Evolutionary conservation across 169 alveolate genomes (phyloP), one percentile per base, ranked within the genome.

Genomic region (Plasmodium malariae): DNA sequence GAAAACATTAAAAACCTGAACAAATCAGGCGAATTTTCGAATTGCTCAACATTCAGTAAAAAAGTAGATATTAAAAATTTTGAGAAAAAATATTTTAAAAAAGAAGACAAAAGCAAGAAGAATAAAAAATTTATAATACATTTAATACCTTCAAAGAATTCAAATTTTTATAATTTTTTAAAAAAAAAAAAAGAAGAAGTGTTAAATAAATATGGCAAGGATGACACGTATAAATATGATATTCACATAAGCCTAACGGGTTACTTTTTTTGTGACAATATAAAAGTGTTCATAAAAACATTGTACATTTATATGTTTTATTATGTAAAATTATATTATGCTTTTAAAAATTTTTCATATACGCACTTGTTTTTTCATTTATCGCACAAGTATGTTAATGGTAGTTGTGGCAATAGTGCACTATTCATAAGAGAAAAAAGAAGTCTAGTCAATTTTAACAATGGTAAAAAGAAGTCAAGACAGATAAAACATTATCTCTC

Each of bases 211-310:
- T 85, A 69, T 55, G 91, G 91, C 12, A 24, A 30, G 0, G 91
- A 85, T 37, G 91, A 85, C 24, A 85, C 91, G 4, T 85, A 85
- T 60, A 68, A 68, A 55, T 85, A 85, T 51, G 91, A 85, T 37
- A 34, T 59, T n/a, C 91, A 85, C 57, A 85, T 85, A 54, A 85
- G 91, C 54, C 54, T 85, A 24, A 85, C 91, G 2, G 91, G 91
- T 0, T 85, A 54, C 32, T 85, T 85, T 37, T 51, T 14, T 5
- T 85, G 91, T 55, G 74, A 85, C 11, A 85, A 70, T 37, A 55
- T 69, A 54, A 57, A 57, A 51, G 32, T n/a, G 6, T 85, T 85
- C 26, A 37, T 71, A 45, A 68, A 67, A 34, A 85, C 87, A 0
- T 48, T 85, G 4, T 85, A 37, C 55, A 40, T 36, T 1, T 85